phyloP scores from a whole-genome alignment of 495 filamentous ascomycete genomes.

The Neurospora sp. region DNA sequence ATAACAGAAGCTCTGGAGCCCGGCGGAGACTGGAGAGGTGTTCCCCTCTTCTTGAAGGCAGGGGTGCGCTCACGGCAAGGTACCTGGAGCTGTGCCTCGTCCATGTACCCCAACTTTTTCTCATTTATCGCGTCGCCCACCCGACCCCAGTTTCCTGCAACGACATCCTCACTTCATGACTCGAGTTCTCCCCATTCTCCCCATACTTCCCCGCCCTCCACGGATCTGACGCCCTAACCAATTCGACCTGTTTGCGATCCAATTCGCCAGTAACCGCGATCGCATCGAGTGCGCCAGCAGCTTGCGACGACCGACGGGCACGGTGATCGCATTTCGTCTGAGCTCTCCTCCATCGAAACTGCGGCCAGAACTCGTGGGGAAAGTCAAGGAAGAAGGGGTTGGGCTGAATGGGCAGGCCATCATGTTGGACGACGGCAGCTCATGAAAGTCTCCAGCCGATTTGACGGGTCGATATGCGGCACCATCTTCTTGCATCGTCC shows the following conservation, averaged over 20 bases:
- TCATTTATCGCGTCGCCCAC: background rate
- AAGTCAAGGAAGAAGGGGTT: conserved; percentile 16
- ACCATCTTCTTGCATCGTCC: conserved; percentile 32
- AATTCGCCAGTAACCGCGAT: background rate
- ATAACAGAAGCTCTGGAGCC: background rate
- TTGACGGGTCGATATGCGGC: conserved; percentile 44
- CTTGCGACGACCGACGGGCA: background rate
- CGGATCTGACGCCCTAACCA: background rate
- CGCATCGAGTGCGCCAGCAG: background rate
- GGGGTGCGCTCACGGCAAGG: background rate
- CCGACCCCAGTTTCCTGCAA: background rate
- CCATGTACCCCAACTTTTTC: background rate
- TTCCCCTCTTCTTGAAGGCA: background rate
- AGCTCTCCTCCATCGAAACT: background rate
- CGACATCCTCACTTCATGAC: background rate
- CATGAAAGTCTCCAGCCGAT: conserved; percentile 44
- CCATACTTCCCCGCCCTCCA: background rate
- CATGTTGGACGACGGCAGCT: conserved; percentile 36
- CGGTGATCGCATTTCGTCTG: background rate
- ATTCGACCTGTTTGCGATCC: background rate
- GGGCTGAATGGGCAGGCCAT: conserved; percentile 31
- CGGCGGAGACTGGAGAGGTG: background rate
- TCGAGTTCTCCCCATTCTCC: background rate
- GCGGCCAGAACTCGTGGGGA: conserved; percentile 6
- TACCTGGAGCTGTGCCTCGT: background rate